phyloP scores from a whole-genome alignment of 805 yeast genomes.

The Candida pseudoglaebosa region DNA sequence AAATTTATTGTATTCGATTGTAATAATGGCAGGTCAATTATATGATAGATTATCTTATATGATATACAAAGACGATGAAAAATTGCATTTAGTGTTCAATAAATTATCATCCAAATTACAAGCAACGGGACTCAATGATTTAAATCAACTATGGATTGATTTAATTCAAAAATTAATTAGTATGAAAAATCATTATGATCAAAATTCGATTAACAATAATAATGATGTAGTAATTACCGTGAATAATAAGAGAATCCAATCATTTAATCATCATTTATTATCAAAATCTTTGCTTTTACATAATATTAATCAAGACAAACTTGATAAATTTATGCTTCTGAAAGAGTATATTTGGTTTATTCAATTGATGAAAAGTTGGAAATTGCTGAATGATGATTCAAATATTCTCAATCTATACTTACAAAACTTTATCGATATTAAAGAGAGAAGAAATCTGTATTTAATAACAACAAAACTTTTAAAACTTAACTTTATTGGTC shows the following conservation, averaged over 20 bases:
- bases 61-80: conserved; percentile 4
- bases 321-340: conserved; percentile 9
- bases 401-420: conserved; percentile 12
- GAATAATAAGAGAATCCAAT: neutral
- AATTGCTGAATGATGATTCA: conserved; percentile 12
- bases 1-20: neutral
- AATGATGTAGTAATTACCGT: neutral
- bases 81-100: neutral
- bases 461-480: conserved; percentile 17
- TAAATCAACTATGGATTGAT: conserved; percentile 2
- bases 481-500: conserved; percentile 18
- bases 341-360: conserved; percentile 28
- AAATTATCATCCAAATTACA: neutral
- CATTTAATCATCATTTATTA: neutral
- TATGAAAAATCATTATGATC: conserved; percentile 1
- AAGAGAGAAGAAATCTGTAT: conserved; percentile 10
- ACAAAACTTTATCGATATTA: conserved; percentile 8
- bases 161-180: neutral
- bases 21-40: conserved; percentile 1
- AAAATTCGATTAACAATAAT: neutral
- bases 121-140: neutral
- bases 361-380: conserved; percentile 21
- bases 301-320: conserved; percentile 4
- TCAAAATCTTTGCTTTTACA: conserved; percentile 2
- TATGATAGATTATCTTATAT: conserved; percentile 1